A percentile compares a stretch with the other conserved stretches of the same genome.
These are phyloP conservation scores for Colletotrichum sp. DNA, from an alignment of 2,329 filamentous ascomycete species.

Conservation along the genomic window DNA sequence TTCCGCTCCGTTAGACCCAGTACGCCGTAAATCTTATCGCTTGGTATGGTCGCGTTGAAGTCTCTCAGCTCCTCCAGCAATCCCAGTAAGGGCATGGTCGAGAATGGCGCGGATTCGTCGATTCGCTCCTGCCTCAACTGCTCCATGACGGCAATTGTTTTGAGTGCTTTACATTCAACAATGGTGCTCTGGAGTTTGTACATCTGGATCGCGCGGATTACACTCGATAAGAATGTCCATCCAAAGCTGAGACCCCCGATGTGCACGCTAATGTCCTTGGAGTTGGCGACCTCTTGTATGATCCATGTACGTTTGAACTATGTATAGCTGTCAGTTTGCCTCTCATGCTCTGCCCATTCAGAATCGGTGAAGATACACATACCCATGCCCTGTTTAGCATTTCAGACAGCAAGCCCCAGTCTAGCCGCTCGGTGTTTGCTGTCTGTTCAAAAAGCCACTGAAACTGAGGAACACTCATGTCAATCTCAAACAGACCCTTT, in stretches of 20 bases:
- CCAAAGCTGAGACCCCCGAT: background rate
- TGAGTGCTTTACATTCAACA: slow-evolving; percentile 3
- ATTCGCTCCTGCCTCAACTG: background rate
- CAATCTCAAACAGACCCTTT: background rate
- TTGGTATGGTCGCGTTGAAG: background rate
- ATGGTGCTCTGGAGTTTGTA: background rate
- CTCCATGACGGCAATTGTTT: background rate
- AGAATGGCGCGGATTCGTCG: background rate
- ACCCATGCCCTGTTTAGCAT: slow-evolving; percentile 8
- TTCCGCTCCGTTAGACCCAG: background rate
- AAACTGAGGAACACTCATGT: background rate
- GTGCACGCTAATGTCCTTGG: background rate
- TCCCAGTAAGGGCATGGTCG: background rate
- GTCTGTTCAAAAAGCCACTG: background rate
- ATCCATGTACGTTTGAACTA: slow-evolving; percentile 18
- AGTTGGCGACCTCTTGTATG: slow-evolving; percentile 17
- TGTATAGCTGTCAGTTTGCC: background rate
- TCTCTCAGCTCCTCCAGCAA: slow-evolving; percentile 8
- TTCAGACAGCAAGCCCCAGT: slow-evolving; percentile 4
- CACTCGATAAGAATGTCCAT: background rate
- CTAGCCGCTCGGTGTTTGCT: background rate
- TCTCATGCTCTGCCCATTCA: background rate
- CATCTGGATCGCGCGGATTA: background rate
- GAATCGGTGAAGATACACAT: background rate
- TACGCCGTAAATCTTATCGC: slow-evolving; percentile 9